Evolutionary conservation across 768 basidiomycete species (phyloP), one percentile per base, ranked within the genome.

Genomic region (Tylopilus vinaceipallidus): DNA sequence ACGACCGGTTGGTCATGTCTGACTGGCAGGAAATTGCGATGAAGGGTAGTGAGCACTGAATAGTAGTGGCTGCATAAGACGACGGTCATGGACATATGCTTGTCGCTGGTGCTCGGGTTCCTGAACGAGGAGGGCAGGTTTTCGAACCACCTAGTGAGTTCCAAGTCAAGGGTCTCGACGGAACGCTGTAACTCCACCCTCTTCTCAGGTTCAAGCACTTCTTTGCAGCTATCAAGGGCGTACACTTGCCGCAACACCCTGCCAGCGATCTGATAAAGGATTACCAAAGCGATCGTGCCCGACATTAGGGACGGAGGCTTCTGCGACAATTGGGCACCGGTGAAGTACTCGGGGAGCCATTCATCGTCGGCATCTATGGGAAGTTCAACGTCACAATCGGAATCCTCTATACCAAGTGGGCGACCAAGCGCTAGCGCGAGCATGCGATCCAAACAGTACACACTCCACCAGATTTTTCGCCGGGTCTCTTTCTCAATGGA

Each of bases 381-480:
- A 44, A 85, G 73, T 64, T 94, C 91, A 27, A 90, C 88, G 62
- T 95, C 93, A 60, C 92, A 93, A 65, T 95, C 93, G 11, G 83
- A 75, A 68, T 95, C 93, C 58, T 93, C 90, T 54, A 92, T 76
- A 23, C 91, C 93, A 47, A 95, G 79, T 3, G 93, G 93, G 10
- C 93, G 80, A 40, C 93, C 93, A 13, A 95, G 76, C 13, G 91
- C 86, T 45, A 95, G 81, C 20, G 93, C 93, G 17, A 95, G 84
- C 89, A 94, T 93, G 42, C 91, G 84, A 67, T 90, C 93, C 42
- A 95, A 74, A 22, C 84, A 84, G 61, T 95, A 95, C 23, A 94
- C 89, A 36, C 88, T 84, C 91, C 93, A 95, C 93, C 93, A 95
- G 43, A 94, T 86, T 71, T 94, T 92, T 54, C 86, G 77, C 26